Conservation (phyloP, 306 rosid genomes). For the Parietaria judaica region DNA sequence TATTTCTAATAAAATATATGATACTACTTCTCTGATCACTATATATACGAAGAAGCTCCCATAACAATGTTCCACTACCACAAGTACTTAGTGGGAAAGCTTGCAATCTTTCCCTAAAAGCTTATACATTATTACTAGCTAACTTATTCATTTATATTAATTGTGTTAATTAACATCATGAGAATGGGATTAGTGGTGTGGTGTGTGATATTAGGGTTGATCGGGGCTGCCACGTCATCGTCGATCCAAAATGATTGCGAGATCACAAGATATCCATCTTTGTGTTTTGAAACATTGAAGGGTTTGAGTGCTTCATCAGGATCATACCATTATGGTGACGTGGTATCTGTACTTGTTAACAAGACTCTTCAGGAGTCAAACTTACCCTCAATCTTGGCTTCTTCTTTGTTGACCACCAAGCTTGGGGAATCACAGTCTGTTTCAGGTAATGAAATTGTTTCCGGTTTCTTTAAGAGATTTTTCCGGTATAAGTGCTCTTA, state of each 20-base stretch:
- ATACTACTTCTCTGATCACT: too few relatives aligned
- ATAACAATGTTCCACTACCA: too few relatives aligned
- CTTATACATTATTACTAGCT: too few relatives aligned
- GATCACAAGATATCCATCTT: constrained; percentile 30
- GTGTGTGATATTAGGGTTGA: constrained; percentile 9
- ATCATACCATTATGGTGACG: constrained; percentile 15
- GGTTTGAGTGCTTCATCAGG: constrained; percentile 10
- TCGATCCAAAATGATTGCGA: constrained; percentile 20
- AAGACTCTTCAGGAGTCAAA: constrained; percentile 33
- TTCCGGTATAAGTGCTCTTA: too few relatives aligned
- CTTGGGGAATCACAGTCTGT: constrained; percentile 12
- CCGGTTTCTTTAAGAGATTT: too few relatives aligned
- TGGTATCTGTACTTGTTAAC: constrained; percentile 27
- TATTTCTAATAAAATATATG: too few relatives aligned
- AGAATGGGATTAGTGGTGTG: background rate
- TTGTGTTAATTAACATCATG: background rate
- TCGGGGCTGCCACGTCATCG: constrained; percentile 15
- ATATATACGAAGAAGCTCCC: too few relatives aligned
- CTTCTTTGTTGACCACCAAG: constrained; percentile 17
- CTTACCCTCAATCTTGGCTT: constrained; percentile 5
- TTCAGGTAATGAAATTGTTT: constrained; percentile 17
- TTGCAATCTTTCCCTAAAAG: too few relatives aligned
- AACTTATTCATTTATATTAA: too few relatives aligned
- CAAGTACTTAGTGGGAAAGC: too few relatives aligned
- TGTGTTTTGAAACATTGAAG: constrained; percentile 33